A percentile compares a stretch with the other conserved stretches of the same genome.
Conservation (phyloP, 2,329 filamentous ascomycete species). For the Saccharata proteae region DNA sequence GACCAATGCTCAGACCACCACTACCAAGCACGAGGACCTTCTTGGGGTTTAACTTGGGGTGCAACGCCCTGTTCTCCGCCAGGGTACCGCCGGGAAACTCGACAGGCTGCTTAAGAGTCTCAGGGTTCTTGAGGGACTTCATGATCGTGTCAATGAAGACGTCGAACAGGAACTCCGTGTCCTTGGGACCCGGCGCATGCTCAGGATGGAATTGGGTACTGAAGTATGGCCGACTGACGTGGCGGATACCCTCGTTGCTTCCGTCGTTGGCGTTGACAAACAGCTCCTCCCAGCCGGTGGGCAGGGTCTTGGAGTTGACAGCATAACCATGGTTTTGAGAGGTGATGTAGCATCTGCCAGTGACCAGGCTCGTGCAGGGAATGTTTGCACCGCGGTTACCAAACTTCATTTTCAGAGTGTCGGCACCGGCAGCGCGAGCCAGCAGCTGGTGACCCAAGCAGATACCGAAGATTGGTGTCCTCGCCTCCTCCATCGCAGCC, state of each 20-base stretch:
- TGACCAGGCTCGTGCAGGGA: slow-evolving; percentile 89
- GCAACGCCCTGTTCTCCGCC: slow-evolving; percentile 62
- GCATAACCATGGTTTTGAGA: slow-evolving; percentile 98
- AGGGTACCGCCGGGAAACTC: slow-evolving; percentile 75
- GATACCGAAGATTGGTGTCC: slow-evolving; percentile 87
- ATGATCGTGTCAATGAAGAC: slow-evolving; percentile 84
- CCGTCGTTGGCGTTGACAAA: slow-evolving; percentile 98
- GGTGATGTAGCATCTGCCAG: slow-evolving; percentile 95
- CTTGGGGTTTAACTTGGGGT: slow-evolving; percentile 75
- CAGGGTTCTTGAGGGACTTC: slow-evolving; percentile 54
- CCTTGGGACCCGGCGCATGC: slow-evolving; percentile 85
- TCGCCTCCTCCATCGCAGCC: slow-evolving; percentile 62
- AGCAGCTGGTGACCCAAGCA: slow-evolving; percentile 91
- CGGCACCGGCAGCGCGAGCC: slow-evolving; percentile 73
- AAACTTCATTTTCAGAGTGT: slow-evolving; percentile 95
- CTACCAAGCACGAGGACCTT: slow-evolving; percentile 91
- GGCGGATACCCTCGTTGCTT: slow-evolving; percentile 95
- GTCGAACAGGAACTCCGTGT: slow-evolving; percentile 95
- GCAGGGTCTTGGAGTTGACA: slow-evolving; percentile 67
- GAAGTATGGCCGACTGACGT: slow-evolving; percentile 78
- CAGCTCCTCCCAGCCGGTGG: slow-evolving; percentile 76
- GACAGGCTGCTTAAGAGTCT: slow-evolving; percentile 60
- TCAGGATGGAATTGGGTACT: slow-evolving; percentile 99
- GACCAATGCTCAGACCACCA: slow-evolving; percentile 91
- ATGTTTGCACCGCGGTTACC: slow-evolving; percentile 99